A percentile compares a stretch with the other conserved stretches of the same genome.
Evolutionary conservation across 495 filamentous ascomycete species (phyloP).

Genomic region (Daldinia vernicosa): DNA sequence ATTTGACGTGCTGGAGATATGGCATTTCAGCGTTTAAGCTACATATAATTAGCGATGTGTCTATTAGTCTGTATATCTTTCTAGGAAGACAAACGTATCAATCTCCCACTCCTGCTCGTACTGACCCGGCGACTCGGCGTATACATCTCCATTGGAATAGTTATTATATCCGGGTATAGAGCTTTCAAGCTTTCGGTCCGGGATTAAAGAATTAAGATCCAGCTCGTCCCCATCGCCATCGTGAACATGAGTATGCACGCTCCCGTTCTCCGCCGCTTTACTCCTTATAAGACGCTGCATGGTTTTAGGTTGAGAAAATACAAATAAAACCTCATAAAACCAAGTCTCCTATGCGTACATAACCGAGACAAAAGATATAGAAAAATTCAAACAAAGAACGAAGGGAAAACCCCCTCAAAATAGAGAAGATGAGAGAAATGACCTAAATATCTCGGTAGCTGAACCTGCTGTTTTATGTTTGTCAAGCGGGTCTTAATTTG

Average conservation of each 20-base stretch:
- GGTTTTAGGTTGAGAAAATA: neutral
- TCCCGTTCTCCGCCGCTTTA: neutral
- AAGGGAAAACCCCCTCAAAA: neutral
- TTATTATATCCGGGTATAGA: conserved; percentile 24
- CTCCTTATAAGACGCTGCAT: conserved; percentile 15
- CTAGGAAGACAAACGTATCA: conserved; percentile 28
- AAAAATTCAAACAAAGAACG: neutral
- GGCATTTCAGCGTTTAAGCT: no score
- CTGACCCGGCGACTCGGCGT: neutral
- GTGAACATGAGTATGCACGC: no score
- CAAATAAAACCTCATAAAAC: neutral
- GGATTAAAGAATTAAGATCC: conserved; percentile 20
- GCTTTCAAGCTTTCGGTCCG: conserved; percentile 32
- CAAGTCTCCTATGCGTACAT: neutral
- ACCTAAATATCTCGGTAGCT: conserved; percentile 13
- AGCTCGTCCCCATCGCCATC: neutral
- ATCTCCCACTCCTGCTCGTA: conserved; percentile 25
- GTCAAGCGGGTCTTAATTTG: conserved; percentile 30
- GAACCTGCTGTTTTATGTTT: conserved; percentile 27
- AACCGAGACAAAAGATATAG: neutral
- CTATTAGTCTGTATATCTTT: no score
- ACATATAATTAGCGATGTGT: no score
- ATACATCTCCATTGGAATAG: conserved; percentile 37
- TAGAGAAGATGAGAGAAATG: conserved; percentile 4
- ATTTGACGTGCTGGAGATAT: conserved; percentile 32